Conservation (phyloP, 768 basidiomycete genomes). For the Harrya chromipes region DNA sequence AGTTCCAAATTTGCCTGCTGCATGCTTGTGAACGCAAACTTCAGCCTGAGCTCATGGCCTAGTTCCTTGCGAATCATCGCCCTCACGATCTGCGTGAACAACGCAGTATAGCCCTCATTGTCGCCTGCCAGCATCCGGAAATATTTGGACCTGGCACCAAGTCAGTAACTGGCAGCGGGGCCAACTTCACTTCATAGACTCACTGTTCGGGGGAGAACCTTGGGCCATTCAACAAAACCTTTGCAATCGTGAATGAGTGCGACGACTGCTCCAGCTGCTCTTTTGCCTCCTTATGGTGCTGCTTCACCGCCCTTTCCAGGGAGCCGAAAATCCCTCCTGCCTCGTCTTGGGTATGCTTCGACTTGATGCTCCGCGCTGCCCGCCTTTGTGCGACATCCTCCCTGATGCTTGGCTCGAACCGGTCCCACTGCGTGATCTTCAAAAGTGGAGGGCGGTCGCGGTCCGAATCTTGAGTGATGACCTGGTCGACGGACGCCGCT, state of each 20-base stretch:
- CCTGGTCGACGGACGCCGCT: neutral
- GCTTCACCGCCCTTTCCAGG: neutral
- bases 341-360: neutral
- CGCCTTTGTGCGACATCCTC: neutral
- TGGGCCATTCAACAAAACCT: conserved; percentile 4
- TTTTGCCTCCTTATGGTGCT: neutral
- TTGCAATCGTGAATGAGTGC: neutral
- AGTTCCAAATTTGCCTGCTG: neutral
- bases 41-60: neutral
- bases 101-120: no score
- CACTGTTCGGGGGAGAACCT: neutral
- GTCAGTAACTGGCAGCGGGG: no score
- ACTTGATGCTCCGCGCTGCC: neutral
- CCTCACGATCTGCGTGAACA: neutral
- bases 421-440: conserved; percentile 1
- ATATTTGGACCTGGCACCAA: no score
- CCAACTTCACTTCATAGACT: no score
- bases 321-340: neutral
- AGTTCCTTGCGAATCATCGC: neutral
- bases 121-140: no score
- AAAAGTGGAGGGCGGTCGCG: conserved; percentile 3
- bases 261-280: neutral
- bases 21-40: neutral
- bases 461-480: neutral
- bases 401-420: neutral